Base-by-base conservation (phyloP, 352 stramenopile species). In the Phytophthora foliorum region DNA sequence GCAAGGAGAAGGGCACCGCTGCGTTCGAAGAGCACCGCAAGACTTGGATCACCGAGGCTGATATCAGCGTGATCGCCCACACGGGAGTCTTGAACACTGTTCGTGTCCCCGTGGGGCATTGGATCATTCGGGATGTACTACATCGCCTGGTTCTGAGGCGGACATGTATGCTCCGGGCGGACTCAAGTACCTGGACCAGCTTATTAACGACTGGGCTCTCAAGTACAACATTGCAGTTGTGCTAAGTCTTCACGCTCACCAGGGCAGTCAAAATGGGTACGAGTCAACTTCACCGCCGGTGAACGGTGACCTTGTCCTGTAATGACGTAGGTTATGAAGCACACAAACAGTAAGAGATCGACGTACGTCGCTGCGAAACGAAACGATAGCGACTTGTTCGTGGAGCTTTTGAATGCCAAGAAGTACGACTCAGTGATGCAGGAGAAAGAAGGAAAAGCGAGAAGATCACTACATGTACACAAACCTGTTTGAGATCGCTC, bases 191-290 rank as follows among this genome's bases (percentile, higher is more conserved):
- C 42, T 91, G 1, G 82, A 91, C 59, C 60, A 41, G 41, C 71
- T 88, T 21, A 87, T 90, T 56, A 78, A 77, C 57, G 41, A 67
- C 1, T 91, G 81, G 83, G 78, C 69, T 16, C 44, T 75, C 38
- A 78, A 77, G 68, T 78, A 86, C 70, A 85, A 89, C 38, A 6
- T 89, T 7, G 69, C 82, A 2, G 82, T 91, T 11, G 72, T 89
- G 53, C 56, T 90, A 14, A 89, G 80, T 46, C 69, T 89, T 13
- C 82, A 89, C 56, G 65, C 78, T 2, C 78, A 88, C 44, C 63
- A 78, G 19, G 78, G 80, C 8, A 89, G 79, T 3, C 81, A 91
- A 63, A 91, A 91, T 27, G 79, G 80, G 11, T 75, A 70, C 60
- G 81, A 88, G 51, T 78, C 88, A 48, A 90, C 75, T 27, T 55